Evolutionary conservation across 371 early-diverging fungal species (phyloP), one percentile per base, ranked within the genome.

Genomic region (Mucor indicus): DNA sequence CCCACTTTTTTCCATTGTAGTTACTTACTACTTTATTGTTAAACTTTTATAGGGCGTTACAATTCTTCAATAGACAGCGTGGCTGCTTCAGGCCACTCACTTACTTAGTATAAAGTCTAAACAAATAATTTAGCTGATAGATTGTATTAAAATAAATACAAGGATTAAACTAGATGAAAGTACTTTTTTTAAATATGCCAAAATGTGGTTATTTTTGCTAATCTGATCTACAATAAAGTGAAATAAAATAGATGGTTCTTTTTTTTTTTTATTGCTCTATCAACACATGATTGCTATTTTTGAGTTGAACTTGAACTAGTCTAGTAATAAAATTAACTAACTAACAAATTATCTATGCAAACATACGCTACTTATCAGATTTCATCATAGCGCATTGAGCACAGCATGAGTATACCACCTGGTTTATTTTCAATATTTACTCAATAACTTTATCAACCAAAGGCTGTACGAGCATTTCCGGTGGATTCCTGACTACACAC

Each of bases 71-170:
- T 47, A 47, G 38, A 47, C 38, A 27, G 25, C 25, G 37, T 47
- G 38, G 38, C 47, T 47, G 47, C 47, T 47, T 47, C 47, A 47
- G 47, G 38, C 47, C 47, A 47, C 38, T 37, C 47, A 37, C 47
- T 47, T 47, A 47, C 38, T 37, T 47, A 24, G 47, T 44, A 44
- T 44, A 32, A 31, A 44, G 32, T 44, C 44, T 44, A 17, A 44
- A 44, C 32, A 44, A 44, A 44, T 44, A 44, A 44, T 44, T 44
- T 20, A 21, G 29, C 29, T 44, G 44, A 44, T 44, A 44, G 32
- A 44, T 44, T 44, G 29, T 47, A 47, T 47, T 47, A 47, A 47
- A 27, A 47, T 36, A 47, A 47, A 47, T 47, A 37, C 47, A 47
- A 47, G 47, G 37, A 25, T 47, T 27, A 47, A 47, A 37, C 29